Conservation (phyloP, 129 eudicot genomes). For the Heracleum sosnowskyi region DNA sequence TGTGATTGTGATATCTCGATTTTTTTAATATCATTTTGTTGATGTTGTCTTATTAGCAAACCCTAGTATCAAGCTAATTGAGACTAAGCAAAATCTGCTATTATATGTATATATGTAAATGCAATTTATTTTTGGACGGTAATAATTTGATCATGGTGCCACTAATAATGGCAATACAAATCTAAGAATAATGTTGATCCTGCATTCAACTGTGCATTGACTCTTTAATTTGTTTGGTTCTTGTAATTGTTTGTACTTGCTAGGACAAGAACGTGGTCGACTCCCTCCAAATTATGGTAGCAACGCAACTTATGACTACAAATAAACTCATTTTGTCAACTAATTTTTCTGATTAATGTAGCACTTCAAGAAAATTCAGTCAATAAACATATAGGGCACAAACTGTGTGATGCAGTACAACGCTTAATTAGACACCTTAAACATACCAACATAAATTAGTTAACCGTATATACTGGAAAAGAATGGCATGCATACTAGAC, state of each 20-base stretch:
- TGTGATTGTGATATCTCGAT: neutral
- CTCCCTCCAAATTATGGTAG: slow-evolving; percentile 6
- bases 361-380: too few relatives aligned
- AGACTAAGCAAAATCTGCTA: too few relatives aligned
- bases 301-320: neutral
- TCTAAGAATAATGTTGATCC: neutral
- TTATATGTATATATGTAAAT: too few relatives aligned
- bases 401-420: too few relatives aligned
- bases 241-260: slow-evolving; percentile 10
- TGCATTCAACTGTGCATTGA: neutral
- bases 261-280: slow-evolving; percentile 11
- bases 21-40: neutral
- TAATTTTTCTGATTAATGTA: too few relatives aligned
- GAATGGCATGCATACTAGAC: too few relatives aligned
- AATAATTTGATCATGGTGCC: neutral
- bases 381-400: too few relatives aligned
- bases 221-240: slow-evolving; percentile 14
- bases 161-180: neutral
- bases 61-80: neutral
- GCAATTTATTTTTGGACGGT: too few relatives aligned
- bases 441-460: too few relatives aligned
- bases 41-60: neutral
- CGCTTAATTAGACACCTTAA: too few relatives aligned
- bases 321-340: neutral
- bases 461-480: too few relatives aligned